Percentiles rank a stretch among this genome's conserved stretches.
Evolutionary conservation across 2,329 filamentous ascomycete species (phyloP).

Genomic region (Fusarium algeriense): DNA sequence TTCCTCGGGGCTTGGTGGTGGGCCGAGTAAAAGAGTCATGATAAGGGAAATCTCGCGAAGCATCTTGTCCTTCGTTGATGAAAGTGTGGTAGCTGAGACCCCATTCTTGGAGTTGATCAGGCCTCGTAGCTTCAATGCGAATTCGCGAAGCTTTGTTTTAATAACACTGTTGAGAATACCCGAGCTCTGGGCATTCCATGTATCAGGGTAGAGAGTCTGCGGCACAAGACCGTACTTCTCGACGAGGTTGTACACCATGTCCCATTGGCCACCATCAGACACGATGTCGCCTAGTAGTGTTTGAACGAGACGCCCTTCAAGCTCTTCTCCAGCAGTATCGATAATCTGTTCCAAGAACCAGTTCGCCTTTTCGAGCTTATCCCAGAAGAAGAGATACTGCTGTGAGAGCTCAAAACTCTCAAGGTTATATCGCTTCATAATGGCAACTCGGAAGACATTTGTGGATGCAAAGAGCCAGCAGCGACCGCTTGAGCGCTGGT

Average conservation of each 20-base stretch:
- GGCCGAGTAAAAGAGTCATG: conserved; percentile 84
- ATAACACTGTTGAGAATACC: conserved; percentile 77
- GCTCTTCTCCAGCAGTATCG: conserved; percentile 75
- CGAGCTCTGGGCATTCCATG: conserved; percentile 81
- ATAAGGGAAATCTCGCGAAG: conserved; percentile 84
- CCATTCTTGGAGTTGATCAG: conserved; percentile 56
- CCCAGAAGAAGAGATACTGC: conserved; percentile 91
- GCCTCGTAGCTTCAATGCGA: conserved; percentile 77
- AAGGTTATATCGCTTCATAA: conserved; percentile 86
- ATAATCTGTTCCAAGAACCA: conserved; percentile 89
- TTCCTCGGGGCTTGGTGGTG: conserved; percentile 76
- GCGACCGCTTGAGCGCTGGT: conserved; percentile 83
- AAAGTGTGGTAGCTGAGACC: conserved; percentile 56
- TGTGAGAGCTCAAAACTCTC: conserved; percentile 88
- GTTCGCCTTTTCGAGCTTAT: conserved; percentile 92
- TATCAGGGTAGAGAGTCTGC: conserved; percentile 84
- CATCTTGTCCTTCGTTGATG: conserved; percentile 75
- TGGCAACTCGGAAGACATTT: conserved; percentile 90
- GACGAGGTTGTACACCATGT: conserved; percentile 90
- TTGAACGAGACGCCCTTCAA: conserved; percentile 80
- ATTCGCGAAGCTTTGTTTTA: conserved; percentile 88
- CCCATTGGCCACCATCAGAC: conserved; percentile 88
- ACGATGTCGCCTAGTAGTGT: conserved; percentile 76
- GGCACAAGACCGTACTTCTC: conserved; percentile 91
- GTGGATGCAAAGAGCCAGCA: conserved; percentile 95